Conservation (phyloP, 1,284 basidiomycete genomes). For the Pyrrhoderma noxium region DNA sequence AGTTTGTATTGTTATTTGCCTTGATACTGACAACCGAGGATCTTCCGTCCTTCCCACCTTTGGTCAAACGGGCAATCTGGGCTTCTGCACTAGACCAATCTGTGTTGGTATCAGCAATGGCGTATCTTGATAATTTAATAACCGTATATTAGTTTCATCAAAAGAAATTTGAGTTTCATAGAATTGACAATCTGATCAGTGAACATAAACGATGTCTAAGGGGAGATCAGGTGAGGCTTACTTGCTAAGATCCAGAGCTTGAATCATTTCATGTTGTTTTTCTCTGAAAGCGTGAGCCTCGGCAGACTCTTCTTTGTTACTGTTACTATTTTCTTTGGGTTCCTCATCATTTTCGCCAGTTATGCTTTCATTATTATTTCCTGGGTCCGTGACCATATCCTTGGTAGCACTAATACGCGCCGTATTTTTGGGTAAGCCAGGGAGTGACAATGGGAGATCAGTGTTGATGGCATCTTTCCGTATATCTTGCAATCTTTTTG, state of each 20-base stretch:
- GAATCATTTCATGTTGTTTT: slow-evolving; percentile 79
- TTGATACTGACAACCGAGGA: slow-evolving; percentile 76
- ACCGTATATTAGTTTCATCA: slow-evolving; percentile 18
- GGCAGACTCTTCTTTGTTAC: slow-evolving; percentile 31
- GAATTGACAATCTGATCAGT: slow-evolving; percentile 23
- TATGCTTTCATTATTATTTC: slow-evolving; percentile 34
- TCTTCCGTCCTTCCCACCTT: slow-evolving; percentile 35
- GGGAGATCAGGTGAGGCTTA: slow-evolving; percentile 38
- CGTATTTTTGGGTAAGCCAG: slow-evolving; percentile 14
- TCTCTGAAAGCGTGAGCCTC: slow-evolving; percentile 40
- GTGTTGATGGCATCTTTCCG: slow-evolving; percentile 72
- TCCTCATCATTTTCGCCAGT: slow-evolving; percentile 40
- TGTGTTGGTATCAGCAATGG: slow-evolving; percentile 60
- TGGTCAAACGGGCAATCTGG: slow-evolving; percentile 50
- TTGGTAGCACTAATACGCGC: slow-evolving; percentile 30
- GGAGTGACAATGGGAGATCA: slow-evolving; percentile 34
- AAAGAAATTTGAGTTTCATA: slow-evolving; percentile 1
- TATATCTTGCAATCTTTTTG: slow-evolving; percentile 72
- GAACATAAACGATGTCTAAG: slow-evolving; percentile 10
- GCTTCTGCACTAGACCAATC: slow-evolving; percentile 74
- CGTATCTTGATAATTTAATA: no score
- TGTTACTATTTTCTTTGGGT: slow-evolving; percentile 66
- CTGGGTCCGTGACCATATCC: slow-evolving; percentile 38
- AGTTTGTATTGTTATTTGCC: slow-evolving; percentile 26
- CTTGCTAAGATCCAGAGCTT: slow-evolving; percentile 79